phyloP scores from a whole-genome alignment of 495 filamentous ascomycete species.

The Daldinia bambusicola region DNA sequence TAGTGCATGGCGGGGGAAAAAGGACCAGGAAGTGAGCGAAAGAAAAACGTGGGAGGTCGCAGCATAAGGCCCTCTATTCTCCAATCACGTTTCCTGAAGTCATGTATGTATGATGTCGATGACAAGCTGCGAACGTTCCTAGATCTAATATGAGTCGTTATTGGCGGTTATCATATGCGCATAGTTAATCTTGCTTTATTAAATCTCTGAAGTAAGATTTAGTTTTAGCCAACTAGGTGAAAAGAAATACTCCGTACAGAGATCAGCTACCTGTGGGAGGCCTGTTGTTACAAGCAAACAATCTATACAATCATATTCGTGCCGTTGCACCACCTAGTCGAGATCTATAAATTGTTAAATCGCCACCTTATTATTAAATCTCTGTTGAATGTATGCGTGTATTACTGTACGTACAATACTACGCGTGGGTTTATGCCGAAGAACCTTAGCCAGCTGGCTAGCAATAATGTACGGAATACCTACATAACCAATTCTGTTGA shows the following conservation, averaged over 20 bases:
- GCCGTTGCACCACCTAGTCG: neutral
- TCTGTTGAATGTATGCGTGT: conserved; percentile 22
- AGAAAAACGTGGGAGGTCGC: conserved; percentile 51
- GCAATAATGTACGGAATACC: no score
- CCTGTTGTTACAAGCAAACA: conserved; percentile 8
- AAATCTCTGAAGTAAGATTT: neutral
- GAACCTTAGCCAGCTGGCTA: neutral
- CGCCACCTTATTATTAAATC: conserved; percentile 16
- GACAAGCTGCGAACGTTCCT: conserved; percentile 15
- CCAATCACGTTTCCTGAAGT: conserved; percentile 28
- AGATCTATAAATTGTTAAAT: conserved; percentile 3
- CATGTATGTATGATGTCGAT: conserved; percentile 39
- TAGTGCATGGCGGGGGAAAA: conserved; percentile 48
- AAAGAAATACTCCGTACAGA: neutral
- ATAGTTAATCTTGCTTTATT: conserved; percentile 4
- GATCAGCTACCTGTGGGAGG: neutral
- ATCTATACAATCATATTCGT: neutral
- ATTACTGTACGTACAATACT: neutral
- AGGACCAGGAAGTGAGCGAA: conserved; percentile 36
- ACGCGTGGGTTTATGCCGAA: neutral
- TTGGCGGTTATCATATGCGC: conserved; percentile 13
- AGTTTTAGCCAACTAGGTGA: neutral
- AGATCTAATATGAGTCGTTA: conserved; percentile 19
- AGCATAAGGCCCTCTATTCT: conserved; percentile 33
- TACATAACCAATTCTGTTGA: conserved; percentile 4